phyloP scores from a whole-genome alignment of 2,329 filamentous ascomycete genomes.

The Hypomyces rosellus region DNA sequence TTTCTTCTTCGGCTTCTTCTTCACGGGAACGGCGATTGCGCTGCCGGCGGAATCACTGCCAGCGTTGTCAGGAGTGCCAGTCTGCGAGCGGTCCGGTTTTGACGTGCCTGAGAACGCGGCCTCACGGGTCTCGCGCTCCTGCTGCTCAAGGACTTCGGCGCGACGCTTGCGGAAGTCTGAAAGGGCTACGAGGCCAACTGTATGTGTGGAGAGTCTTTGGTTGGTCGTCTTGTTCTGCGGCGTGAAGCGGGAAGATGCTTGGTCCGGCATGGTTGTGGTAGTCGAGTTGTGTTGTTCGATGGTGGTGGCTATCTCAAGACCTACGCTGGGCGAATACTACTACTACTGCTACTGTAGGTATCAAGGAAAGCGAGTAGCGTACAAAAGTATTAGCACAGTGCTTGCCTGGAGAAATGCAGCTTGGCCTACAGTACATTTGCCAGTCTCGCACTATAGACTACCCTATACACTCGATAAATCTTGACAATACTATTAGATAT shows the following conservation, averaged over 20 bases:
- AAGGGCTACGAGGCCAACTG: constrained; percentile 84
- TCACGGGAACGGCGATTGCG: constrained; percentile 19
- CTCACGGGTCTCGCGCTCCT: constrained; percentile 73
- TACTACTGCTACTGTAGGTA: too few relatives aligned
- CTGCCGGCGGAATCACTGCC: constrained; percentile 27
- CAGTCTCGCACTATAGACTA: not conserved
- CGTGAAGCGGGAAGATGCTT: constrained; percentile 56
- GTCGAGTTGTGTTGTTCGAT: too few relatives aligned
- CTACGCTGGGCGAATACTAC: not conserved
- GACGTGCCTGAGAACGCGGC: constrained; percentile 40
- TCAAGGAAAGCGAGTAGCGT: not conserved
- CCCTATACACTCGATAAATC: not conserved
- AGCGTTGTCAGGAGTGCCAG: constrained; percentile 40
- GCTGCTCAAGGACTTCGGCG: constrained; percentile 87
- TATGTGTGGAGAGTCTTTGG: constrained; percentile 76
- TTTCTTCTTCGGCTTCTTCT: constrained; percentile 37
- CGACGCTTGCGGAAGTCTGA: constrained; percentile 94
- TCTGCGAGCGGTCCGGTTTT: constrained; percentile 44
- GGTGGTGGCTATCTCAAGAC: too few relatives aligned
- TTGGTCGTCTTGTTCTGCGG: constrained; percentile 70
- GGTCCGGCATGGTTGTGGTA: constrained; percentile 9
- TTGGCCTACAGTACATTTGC: not conserved
- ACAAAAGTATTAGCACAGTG: not conserved
- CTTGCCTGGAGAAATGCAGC: not conserved
- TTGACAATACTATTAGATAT: too few relatives aligned